Percentiles rank a stretch among this genome's conserved stretches.
Evolutionary conservation across 805 yeast species (phyloP).

Genomic region (Wickerhamomyces ciferrii): DNA sequence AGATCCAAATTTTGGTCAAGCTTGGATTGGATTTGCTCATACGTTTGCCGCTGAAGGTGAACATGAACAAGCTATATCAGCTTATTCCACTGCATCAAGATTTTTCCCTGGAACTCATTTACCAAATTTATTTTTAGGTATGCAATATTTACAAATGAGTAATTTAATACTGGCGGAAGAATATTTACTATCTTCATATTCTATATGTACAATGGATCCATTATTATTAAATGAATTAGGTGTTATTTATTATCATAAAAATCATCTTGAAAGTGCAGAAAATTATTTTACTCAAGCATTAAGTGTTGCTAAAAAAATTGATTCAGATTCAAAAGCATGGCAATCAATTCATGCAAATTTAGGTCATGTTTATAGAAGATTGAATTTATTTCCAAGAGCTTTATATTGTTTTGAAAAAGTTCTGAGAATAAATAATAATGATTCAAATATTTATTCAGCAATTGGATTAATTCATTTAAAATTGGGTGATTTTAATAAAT

Average conservation of each 20-base stretch:
- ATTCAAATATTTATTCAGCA: conserved; percentile 74
- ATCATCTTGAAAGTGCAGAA: conserved; percentile 65
- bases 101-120: conserved; percentile 87
- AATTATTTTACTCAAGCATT: conserved; percentile 65
- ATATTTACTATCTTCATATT: conserved; percentile 68
- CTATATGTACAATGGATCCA: conserved; percentile 83
- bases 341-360: conserved; percentile 78
- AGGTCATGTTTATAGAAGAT: conserved; percentile 81
- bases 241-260: conserved; percentile 78
- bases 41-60: conserved; percentile 98
- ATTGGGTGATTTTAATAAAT: conserved; percentile 53
- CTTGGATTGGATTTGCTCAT: conserved; percentile 98
- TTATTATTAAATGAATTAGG: conserved; percentile 87
- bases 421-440: conserved; percentile 59
- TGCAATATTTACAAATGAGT: conserved; percentile 91
- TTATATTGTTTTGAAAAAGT: conserved; percentile 75
- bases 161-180: conserved; percentile 82
- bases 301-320: conserved; percentile 58
- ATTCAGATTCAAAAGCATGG: conserved; percentile 81
- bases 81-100: conserved; percentile 92
- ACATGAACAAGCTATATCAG: conserved; percentile 96
- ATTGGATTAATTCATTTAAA: conserved; percentile 80
- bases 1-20: conserved; percentile 87
- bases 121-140: conserved; percentile 86
- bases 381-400: conserved; percentile 59